Conservation (phyloP, 2,329 filamentous ascomycete species). For the Sarocladium kiliense region DNA sequence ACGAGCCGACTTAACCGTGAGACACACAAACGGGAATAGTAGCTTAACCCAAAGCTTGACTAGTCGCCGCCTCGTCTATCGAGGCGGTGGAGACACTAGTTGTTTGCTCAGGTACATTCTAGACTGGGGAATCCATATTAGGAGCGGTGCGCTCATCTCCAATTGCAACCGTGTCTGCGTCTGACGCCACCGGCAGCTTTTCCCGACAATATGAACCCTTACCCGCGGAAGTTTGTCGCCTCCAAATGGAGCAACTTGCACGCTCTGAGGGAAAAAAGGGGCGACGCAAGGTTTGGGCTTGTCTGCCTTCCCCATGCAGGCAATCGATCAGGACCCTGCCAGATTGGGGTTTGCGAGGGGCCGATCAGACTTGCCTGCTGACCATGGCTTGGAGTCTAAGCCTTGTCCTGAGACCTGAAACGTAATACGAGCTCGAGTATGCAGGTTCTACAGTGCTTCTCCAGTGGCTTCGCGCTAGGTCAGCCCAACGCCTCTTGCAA, state of each 20-base stretch:
- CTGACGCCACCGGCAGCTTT: background rate
- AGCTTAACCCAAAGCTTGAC: slow-evolving; percentile 5
- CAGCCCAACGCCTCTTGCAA: background rate
- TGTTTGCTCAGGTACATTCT: background rate
- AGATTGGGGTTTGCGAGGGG: background rate
- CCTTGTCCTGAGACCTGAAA: background rate
- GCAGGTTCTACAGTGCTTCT: too few relatives aligned
- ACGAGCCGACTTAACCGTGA: slow-evolving; percentile 6
- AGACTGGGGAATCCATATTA: background rate
- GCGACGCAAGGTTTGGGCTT: too few relatives aligned
- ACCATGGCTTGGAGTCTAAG: background rate
- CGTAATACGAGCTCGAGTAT: background rate
- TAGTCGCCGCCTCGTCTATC: background rate
- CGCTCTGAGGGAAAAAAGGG: background rate
- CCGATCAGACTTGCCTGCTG: background rate
- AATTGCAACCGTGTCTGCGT: background rate
- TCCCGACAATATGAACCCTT: background rate
- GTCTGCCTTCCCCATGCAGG: background rate
- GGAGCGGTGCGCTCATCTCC: background rate
- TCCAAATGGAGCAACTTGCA: background rate
- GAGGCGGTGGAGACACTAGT: background rate
- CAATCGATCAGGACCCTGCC: background rate
- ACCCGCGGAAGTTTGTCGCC: background rate
- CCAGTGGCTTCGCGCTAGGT: background rate
- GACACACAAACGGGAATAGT: background rate